A percentile compares a stretch with the other conserved stretches of the same genome.
These are phyloP conservation scores for Thermochaetoides thermophila DNA, from an alignment of 495 filamentous ascomycete genomes.

Conservation along the genomic window DNA sequence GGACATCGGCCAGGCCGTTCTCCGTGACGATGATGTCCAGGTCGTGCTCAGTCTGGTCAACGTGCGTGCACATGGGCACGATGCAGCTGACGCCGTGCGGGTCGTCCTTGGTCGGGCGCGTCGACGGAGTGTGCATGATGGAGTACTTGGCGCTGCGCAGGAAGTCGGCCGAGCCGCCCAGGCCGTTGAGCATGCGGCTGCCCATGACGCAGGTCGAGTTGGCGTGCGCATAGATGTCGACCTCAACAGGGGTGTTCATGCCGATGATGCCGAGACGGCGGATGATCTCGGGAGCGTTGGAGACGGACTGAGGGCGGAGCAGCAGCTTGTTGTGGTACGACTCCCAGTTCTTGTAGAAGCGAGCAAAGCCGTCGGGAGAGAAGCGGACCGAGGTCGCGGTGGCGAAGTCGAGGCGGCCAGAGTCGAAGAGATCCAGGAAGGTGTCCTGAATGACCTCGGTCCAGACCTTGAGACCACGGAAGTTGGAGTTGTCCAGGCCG, in stretches of 20 bases:
- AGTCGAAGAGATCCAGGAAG: slow-evolving; percentile 90
- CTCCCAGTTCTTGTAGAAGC: slow-evolving; percentile 83
- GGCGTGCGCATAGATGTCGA: slow-evolving; percentile 89
- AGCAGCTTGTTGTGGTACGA: slow-evolving; percentile 70
- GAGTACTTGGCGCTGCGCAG: slow-evolving; percentile 68
- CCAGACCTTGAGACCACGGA: slow-evolving; percentile 81
- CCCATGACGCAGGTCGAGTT: slow-evolving; percentile 89
- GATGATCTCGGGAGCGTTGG: slow-evolving; percentile 92
- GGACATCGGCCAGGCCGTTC: slow-evolving; percentile 74
- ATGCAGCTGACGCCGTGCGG: slow-evolving; percentile 75
- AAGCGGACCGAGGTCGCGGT: slow-evolving; percentile 86
- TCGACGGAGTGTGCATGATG: slow-evolving; percentile 86
- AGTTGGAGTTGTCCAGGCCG: slow-evolving; percentile 69
- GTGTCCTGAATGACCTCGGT: slow-evolving; percentile 89
- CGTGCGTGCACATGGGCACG: slow-evolving; percentile 83
- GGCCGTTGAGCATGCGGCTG: slow-evolving; percentile 79
- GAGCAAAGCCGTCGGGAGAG: slow-evolving; percentile 80
- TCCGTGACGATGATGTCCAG: slow-evolving; percentile 81
- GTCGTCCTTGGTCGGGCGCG: slow-evolving; percentile 68
- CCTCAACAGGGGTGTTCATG: slow-evolving; percentile 92
- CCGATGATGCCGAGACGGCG: slow-evolving; percentile 74
- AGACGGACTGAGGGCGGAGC: slow-evolving; percentile 73
- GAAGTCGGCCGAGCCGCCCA: slow-evolving; percentile 83
- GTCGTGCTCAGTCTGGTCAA: slow-evolving; percentile 88
- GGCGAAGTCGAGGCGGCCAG: slow-evolving; percentile 77